Percentiles rank a stretch among this genome's conserved stretches.
These are phyloP conservation scores for Eimeria zaria DNA, from an alignment of 169 alveolate genomes.

Conservation along the genomic window DNA sequence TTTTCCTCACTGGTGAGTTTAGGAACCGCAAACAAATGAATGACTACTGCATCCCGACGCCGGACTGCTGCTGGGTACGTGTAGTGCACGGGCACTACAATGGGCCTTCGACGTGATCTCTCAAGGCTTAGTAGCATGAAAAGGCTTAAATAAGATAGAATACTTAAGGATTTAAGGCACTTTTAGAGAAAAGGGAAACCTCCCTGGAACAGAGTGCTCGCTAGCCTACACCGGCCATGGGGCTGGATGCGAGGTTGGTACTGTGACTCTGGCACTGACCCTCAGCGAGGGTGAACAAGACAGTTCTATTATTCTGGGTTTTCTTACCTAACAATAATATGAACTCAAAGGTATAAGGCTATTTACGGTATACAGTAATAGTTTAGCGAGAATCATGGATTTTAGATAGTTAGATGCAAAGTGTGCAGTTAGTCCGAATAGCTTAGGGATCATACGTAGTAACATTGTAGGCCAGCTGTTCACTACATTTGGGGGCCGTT, in stretches of 20 bases:
- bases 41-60: constrained; percentile 44
- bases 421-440: neutral
- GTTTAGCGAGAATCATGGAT: neutral
- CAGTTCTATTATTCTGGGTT: constrained; percentile 2
- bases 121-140: neutral
- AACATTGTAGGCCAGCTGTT: constrained; percentile 7
- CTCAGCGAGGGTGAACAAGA: constrained; percentile 3
- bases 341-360: neutral
- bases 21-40: neutral
- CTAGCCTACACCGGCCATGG: neutral
- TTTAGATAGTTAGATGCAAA: neutral
- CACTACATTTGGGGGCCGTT: constrained; percentile 27
- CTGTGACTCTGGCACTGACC: neutral
- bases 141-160: neutral
- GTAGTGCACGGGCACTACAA: too few relatives aligned
- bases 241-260: constrained; percentile 8
- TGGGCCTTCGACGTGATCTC: too few relatives aligned
- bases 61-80: neutral
- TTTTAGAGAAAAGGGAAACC: neutral
- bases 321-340: neutral
- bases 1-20: constrained; percentile 25
- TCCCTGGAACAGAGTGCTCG: neutral
- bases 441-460: neutral
- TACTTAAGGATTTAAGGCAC: neutral
- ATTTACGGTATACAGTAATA: neutral